Evolutionary conservation across 2,329 filamentous ascomycete genomes (phyloP), one percentile per base, ranked within the genome.

Genomic region (Epichloe coenophiala): DNA sequence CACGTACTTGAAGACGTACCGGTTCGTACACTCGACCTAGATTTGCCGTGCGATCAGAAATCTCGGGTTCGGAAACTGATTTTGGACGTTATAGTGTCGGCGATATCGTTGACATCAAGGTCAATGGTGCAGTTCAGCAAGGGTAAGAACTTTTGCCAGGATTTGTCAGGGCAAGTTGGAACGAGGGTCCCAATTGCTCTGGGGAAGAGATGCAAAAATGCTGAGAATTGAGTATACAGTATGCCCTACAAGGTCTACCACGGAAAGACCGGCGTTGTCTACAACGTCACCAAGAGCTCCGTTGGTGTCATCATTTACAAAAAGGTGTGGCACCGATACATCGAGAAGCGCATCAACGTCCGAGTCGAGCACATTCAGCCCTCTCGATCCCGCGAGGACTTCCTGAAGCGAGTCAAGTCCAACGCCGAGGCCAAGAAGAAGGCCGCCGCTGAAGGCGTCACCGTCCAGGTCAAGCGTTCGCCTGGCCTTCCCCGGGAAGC

Each of bases 261-360:
- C 82, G 93, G 91, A 69, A 97, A 97, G 87, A 95, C 90, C 59
- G 89, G 89, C 70, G 87, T 95, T 66, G 77, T 95, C 76, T 95
- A 95, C 87, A 98, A 98, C 81, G 93, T 98, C 67, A 93, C 91
- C 76, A 95, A 96, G 84, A 86, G 82, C 65, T 87, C 93, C 60
- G 89, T 98, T 71, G 93, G 93, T 68, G 86, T 98, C 74, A 96
- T 98, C 77, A 87, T 98, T 77, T 91, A 95, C 86, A 96, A 95
- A 84, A 88, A 94, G 75, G 93, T 98, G 72, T 89, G 90, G 77
- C 93, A 97, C 85, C 87, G 91, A 69, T 98, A 96, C 84, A 81
- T 98, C 72, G 93, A 98, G 87, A 98, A 98, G 89, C 91, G 93
- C 73, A 84, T 98, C 80, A 97, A 95, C 84, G 80, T 98, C 77